A percentile compares a stretch with the other conserved stretches of the same genome.
Evolutionary conservation across 2,329 filamentous ascomycete species (phyloP).

Genomic region (Mycosphaerella sp.): DNA sequence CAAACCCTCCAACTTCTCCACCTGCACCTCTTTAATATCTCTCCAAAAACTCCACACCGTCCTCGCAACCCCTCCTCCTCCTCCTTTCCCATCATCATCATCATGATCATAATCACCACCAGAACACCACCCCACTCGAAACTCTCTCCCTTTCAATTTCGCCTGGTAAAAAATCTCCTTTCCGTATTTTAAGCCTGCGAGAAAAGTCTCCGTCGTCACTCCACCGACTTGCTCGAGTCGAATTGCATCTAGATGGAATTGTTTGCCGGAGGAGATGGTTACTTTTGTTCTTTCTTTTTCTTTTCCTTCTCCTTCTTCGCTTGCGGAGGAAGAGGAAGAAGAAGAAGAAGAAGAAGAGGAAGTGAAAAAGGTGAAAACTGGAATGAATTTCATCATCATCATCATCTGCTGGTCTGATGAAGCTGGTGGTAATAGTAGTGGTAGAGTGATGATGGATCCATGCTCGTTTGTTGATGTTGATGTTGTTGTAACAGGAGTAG

Average conservation of each 20-base stretch:
- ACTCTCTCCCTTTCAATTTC: background rate
- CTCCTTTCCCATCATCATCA: too few relatives aligned
- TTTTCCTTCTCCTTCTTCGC: too few relatives aligned
- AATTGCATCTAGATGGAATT: slow-evolving; percentile 1
- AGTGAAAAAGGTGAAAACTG: too few relatives aligned
- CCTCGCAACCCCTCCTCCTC: background rate
- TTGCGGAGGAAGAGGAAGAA: too few relatives aligned
- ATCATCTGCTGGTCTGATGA: too few relatives aligned
- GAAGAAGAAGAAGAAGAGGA: too few relatives aligned
- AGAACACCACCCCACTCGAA: background rate
- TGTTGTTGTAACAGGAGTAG: background rate
- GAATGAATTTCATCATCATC: too few relatives aligned
- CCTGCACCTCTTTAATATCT: background rate
- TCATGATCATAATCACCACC: too few relatives aligned
- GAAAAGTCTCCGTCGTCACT: background rate
- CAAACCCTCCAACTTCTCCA: background rate
- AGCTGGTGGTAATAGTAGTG: too few relatives aligned
- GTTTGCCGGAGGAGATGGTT: background rate
- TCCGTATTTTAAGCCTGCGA: background rate
- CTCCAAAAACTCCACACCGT: background rate
- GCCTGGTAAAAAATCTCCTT: background rate
- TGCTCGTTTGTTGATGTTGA: too few relatives aligned
- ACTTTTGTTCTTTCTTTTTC: background rate
- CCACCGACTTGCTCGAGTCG: background rate
- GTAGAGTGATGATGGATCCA: background rate